Base-by-base conservation (phyloP, 768 basidiomycete genomes). In the Hemileccinum rubropunctum region DNA sequence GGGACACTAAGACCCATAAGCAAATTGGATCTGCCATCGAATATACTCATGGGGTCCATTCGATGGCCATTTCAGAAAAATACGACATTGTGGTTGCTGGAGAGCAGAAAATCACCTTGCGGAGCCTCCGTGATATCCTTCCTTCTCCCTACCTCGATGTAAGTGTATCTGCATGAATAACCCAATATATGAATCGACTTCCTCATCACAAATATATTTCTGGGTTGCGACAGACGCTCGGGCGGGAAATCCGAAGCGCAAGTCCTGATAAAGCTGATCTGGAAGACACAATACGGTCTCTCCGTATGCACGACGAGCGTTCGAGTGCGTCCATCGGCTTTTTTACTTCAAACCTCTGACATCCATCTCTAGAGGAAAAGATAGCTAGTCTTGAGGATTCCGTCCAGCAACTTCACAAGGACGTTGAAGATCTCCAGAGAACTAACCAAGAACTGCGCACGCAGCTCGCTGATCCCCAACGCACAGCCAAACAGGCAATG, bases 71-170 rank as follows among this genome's bases (percentile, higher is more conserved):
- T 15, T 56, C 52, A 3, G 17, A 13, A 33, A 42, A 50, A 18
- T 40, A 59, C 52, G 53, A 58, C 32, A 30, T 34, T 8, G 18
- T 34, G 32, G 30, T 42, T 7, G 41, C 15, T 18, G 41, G 27
- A 17, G 11, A 20, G 13, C 2, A 8, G 17, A 20, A 33, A 7
- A 10, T 20, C 4, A 20, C 14, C 4, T 21, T 32, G 7, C 30
- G 42, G 18, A 32, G 28, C 33, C 30, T 33, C 18, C 18, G 3
- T 6, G 14, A 34, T 15, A 15, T 15, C 13, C 34, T 34, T 34
- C 34, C 34, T 10, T 14, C 17, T 14, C 42, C 17, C 30, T 43
- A 43, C 7, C 9, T 32, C 5, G 13, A 21, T 9, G 42, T 20
- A 32, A 12, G n/a, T n/a, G n/a, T 32, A 21, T 33, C 5, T 7